Conservation (phyloP, 1,284 basidiomycete species). For the Hortiboletus rubellus region DNA sequence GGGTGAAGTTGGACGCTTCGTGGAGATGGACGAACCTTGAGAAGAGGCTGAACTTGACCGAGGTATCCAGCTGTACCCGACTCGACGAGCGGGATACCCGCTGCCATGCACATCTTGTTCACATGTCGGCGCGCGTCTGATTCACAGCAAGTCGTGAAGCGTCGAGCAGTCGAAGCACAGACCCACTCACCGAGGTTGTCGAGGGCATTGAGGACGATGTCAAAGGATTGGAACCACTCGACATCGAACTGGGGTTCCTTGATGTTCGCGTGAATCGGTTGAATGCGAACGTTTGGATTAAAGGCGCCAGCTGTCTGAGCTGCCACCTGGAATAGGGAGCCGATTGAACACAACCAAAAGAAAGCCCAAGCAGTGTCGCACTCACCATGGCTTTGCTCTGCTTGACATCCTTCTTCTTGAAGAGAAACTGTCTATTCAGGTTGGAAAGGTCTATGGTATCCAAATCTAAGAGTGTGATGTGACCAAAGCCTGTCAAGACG, state of each 20-base stretch:
- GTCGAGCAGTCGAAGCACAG: neutral
- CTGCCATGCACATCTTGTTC: slow-evolving; percentile 96
- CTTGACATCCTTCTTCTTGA: slow-evolving; percentile 96
- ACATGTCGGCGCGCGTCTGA: slow-evolving; percentile 89
- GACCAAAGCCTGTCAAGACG: slow-evolving; percentile 88
- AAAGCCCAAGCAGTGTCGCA: neutral
- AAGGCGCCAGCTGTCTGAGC: slow-evolving; percentile 87
- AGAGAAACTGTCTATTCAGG: slow-evolving; percentile 96
- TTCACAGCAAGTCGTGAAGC: neutral
- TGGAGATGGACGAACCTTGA: slow-evolving; percentile 51
- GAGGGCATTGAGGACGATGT: slow-evolving; percentile 93
- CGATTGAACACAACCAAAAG: neutral
- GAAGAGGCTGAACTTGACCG: slow-evolving; percentile 79
- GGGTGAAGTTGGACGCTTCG: neutral
- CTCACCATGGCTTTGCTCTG: slow-evolving; percentile 88
- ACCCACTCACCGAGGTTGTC: slow-evolving; percentile 87
- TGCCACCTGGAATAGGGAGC: slow-evolving; percentile 60
- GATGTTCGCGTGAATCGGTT: slow-evolving; percentile 93
- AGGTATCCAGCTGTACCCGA: slow-evolving; percentile 96
- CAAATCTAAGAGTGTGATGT: slow-evolving; percentile 92
- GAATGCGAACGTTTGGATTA: slow-evolving; percentile 89
- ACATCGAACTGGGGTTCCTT: slow-evolving; percentile 92
- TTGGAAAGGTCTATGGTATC: slow-evolving; percentile 99
- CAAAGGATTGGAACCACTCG: slow-evolving; percentile 87
- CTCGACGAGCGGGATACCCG: slow-evolving; percentile 89